These are phyloP conservation scores for Lyophyllum atratum DNA, from an alignment of 768 basidiomycete species.

Conservation along the genomic window DNA sequence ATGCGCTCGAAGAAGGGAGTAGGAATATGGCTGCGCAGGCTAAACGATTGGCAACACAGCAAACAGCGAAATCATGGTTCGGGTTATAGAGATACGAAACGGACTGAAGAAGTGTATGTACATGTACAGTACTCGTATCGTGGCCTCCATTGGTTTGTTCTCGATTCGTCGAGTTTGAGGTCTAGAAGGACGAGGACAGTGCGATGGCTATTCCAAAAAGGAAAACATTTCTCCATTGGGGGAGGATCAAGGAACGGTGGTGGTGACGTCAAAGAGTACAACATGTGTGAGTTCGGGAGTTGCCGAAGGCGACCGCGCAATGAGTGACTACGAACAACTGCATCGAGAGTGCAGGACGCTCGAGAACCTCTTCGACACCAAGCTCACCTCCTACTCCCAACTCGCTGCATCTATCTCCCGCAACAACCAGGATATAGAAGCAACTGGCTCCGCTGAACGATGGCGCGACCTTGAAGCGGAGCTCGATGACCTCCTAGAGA, in stretches of 20 bases:
- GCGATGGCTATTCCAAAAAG: too few relatives aligned
- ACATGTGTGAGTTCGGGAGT: slow-evolving; percentile 5
- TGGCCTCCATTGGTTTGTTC: too few relatives aligned
- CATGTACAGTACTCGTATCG: background rate
- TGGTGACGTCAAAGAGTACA: slow-evolving; percentile 8
- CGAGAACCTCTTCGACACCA: slow-evolving; percentile 89
- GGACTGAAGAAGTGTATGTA: background rate
- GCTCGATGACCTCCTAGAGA: slow-evolving; percentile 81
- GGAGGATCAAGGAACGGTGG: too few relatives aligned
- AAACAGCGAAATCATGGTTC: slow-evolving; percentile 69
- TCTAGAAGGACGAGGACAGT: too few relatives aligned
- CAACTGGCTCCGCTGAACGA: slow-evolving; percentile 67
- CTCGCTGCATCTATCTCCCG: slow-evolving; percentile 69
- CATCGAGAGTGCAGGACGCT: slow-evolving; percentile 92
- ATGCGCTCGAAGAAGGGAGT: slow-evolving; percentile 66
- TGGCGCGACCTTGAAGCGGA: slow-evolving; percentile 86
- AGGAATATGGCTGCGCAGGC: slow-evolving; percentile 70
- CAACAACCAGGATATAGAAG: slow-evolving; percentile 63
- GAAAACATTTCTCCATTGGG: too few relatives aligned
- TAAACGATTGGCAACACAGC: slow-evolving; percentile 62
- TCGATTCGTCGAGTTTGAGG: slow-evolving; percentile 33
- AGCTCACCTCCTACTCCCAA: slow-evolving; percentile 88
- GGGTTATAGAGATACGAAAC: slow-evolving; percentile 37
- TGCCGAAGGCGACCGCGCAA: slow-evolving; percentile 27
- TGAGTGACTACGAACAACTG: slow-evolving; percentile 85